These are phyloP conservation scores for Protomyces gravidus DNA, from an alignment of 1,139 yeast genomes.

Conservation along the genomic window DNA sequence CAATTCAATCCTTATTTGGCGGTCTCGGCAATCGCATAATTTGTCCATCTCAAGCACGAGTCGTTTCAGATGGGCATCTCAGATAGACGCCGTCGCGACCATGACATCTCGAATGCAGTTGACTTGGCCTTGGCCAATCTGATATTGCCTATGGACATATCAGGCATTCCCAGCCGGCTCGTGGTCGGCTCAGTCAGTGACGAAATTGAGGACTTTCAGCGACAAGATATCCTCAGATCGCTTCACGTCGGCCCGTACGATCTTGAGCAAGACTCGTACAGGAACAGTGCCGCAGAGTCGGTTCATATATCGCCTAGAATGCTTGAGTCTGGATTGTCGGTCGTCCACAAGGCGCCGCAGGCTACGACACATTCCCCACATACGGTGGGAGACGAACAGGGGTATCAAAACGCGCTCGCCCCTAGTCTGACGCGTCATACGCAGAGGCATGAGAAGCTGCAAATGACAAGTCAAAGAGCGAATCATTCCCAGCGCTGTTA, in stretches of 20 bases:
- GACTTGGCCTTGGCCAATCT: no score
- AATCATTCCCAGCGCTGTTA: neutral
- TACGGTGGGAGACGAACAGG: neutral
- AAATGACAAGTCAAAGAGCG: neutral
- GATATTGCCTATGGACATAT: neutral
- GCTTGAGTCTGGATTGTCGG: neutral
- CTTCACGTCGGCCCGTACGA: neutral
- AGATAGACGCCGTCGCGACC: neutral
- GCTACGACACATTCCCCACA: neutral
- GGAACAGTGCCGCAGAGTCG: neutral
- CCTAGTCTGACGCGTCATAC: neutral
- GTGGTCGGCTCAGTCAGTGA: neutral
- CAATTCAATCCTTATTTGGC: no score
- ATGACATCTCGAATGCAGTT: no score
- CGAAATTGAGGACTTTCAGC: neutral
- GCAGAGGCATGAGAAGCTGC: neutral
- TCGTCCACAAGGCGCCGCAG: neutral
- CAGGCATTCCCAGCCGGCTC: no score
- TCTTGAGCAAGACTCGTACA: neutral
- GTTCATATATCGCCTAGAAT: neutral
- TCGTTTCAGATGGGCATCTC: neutral
- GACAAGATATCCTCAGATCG: neutral
- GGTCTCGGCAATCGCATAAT: no score
- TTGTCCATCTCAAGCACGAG: neutral
- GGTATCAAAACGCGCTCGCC: neutral